These are phyloP conservation scores for Penicillium argentinense DNA, from an alignment of 495 filamentous ascomycete genomes.

Conservation along the genomic window DNA sequence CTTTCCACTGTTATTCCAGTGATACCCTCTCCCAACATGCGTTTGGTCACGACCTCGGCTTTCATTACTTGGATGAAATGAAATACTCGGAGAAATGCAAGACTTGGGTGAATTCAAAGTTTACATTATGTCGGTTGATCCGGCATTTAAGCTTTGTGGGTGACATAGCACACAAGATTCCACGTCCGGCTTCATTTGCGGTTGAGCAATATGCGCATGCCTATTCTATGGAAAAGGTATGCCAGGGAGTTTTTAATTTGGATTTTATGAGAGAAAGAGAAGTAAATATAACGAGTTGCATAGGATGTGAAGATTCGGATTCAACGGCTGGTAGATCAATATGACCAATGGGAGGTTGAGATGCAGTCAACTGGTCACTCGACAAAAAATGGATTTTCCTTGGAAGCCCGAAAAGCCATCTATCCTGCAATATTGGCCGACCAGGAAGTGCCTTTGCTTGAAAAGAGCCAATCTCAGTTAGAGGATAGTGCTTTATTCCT, in stretches of 20 bases:
- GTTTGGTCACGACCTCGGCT: conserved; percentile 20
- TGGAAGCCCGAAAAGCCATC: conserved; percentile 5
- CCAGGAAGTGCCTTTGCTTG: conserved; percentile 11
- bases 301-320: too few species aligned
- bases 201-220: conserved; percentile 2
- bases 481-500: conserved; percentile 38
- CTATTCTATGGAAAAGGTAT: conserved; percentile 11
- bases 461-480: conserved; percentile 32
- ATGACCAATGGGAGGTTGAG: too few species aligned
- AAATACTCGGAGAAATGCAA: conserved; percentile 13
- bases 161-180: conserved; percentile 4
- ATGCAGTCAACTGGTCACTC: too few species aligned
- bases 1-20: conserved; percentile 39
- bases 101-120: conserved; percentile 7
- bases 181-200: not conserved
- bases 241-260: too few species aligned
- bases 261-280: too few species aligned
- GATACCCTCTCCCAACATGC: conserved; percentile 45
- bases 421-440: conserved; percentile 18
- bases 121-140: conserved; percentile 4
- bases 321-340: too few species aligned
- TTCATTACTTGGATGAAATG: conserved; percentile 12
- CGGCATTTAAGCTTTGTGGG: conserved; percentile 10
- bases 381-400: too few species aligned
- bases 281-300: too few species aligned